Conservation (phyloP, 2,329 filamentous ascomycete genomes). For the Scedosporium dehoogii region DNA sequence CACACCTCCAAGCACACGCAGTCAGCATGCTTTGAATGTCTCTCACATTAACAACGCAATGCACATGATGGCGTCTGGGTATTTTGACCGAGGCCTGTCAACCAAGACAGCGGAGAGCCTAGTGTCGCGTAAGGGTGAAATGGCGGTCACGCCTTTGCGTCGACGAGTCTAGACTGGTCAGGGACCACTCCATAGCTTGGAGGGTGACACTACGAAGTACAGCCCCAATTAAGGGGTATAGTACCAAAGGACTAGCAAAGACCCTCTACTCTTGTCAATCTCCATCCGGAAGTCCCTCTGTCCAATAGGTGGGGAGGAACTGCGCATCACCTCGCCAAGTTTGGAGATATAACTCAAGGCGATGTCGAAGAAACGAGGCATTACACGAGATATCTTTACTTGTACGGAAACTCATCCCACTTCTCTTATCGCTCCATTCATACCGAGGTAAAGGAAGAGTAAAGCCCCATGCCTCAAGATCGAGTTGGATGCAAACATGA, state of each 20-base stretch:
- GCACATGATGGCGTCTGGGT: background rate
- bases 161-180: background rate
- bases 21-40: background rate
- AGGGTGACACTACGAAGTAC: background rate
- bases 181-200: background rate
- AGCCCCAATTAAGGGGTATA: background rate
- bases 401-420: no score
- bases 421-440: no score
- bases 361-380: no score
- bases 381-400: no score
- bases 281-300: no score
- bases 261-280: background rate
- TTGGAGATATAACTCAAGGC: no score
- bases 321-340: no score
- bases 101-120: background rate
- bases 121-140: background rate
- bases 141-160: background rate
- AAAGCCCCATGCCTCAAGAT: background rate
- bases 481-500: background rate
- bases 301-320: no score
- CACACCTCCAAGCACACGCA: background rate
- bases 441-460: no score
- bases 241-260: background rate
- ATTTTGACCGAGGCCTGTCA: background rate
- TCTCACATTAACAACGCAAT: background rate